These are phyloP conservation scores for Xylogone sp. DNA, from an alignment of 2,329 filamentous ascomycete species.

Conservation along the genomic window DNA sequence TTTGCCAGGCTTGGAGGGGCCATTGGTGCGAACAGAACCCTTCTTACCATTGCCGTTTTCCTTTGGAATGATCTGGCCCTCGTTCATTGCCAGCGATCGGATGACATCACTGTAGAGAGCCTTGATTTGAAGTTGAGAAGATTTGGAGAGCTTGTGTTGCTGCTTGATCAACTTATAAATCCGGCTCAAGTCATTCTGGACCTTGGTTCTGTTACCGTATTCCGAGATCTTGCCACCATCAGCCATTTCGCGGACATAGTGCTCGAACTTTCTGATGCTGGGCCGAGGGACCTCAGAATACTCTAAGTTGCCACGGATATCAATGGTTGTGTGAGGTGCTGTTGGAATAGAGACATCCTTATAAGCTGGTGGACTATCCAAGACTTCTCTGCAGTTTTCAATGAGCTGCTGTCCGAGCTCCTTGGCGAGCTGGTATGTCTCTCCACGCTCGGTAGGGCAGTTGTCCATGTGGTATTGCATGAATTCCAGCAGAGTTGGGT, in stretches of 20 bases:
- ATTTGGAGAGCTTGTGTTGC: conserved; percentile 96
- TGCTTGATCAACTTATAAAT: conserved; percentile 99
- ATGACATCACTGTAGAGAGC: conserved; percentile 90
- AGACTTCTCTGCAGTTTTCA: conserved; percentile 93
- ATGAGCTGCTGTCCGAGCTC: conserved; percentile 90
- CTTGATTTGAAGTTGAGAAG: conserved; percentile 95
- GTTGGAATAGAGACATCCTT: conserved; percentile 95
- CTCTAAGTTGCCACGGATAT: conserved; percentile 85
- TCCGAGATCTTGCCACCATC: conserved; percentile 98
- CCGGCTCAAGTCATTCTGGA: conserved; percentile 89
- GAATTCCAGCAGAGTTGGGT: conserved; percentile 91
- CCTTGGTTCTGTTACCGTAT: conserved; percentile 97
- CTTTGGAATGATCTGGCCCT: conserved; percentile 91
- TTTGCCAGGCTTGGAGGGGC: conserved; percentile 71
- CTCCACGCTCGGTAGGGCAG: conserved; percentile 91
- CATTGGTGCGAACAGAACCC: conserved; percentile 43
- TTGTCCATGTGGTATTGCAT: conserved; percentile 99
- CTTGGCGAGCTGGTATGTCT: conserved; percentile 98
- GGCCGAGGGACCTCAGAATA: conserved; percentile 84
- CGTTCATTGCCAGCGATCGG: conserved; percentile 93
- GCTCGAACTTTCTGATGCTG: conserved; percentile 93
- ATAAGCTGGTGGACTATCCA: conserved; percentile 80
- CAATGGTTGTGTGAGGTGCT: conserved; percentile 87
- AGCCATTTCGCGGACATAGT: conserved; percentile 98
- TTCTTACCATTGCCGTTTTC: conserved; percentile 64